Base-by-base conservation (phyloP, 2,329 filamentous ascomycete species). In the Colletotrichum sansevieriae region DNA sequence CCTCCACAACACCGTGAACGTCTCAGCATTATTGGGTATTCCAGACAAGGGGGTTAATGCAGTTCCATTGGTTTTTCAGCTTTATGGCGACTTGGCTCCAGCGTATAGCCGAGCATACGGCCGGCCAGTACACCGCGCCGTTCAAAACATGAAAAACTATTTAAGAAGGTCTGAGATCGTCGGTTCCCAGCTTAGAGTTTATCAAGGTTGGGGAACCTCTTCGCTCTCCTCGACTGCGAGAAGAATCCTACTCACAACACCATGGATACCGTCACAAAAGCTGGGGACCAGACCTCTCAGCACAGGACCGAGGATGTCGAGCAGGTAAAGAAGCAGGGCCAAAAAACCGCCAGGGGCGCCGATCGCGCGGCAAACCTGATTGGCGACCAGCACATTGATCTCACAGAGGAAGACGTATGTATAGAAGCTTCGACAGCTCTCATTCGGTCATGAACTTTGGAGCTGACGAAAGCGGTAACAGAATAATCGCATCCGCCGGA, bases 401-500 rank as follows among this genome's bases (percentile, higher is more conserved):
- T 81, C 58, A 79, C 78, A 1, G 79, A 80, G 51, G 79, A 80
- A 68, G 79, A 81, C 68, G 75, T 78, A 62, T 12, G 71, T 44
- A 22, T 3, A 12, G 15, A 41, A 25, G 18, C 35, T 25, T 15
- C 13, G 20, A 0, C 49, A 20, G 18, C 13, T 39, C 15, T 59
- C 29, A 22, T 55, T 9, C 15, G 0, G 33, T 20, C 25, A 29
- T 9, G 29, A 25, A 18, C 56, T 22, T 35, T 11, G 3, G 9
- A 7, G 57, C 69, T 8, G 68, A 56, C 58, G 4, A 10, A 1
- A 8, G 41, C 22, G 18, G 10, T 11, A 39, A 25, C 46, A 84
- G 83, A 86, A 84, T 76, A 84, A 81, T 71, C 83, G 84, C 10
- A 90, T 91, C 70, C 82, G 85, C 29, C 83, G 82, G 47, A 90